A percentile compares a stretch with the other conserved stretches of the same genome.
Conservation (phyloP, 1,139 yeast genomes). For the Protomyces arabidopsidicola region DNA sequence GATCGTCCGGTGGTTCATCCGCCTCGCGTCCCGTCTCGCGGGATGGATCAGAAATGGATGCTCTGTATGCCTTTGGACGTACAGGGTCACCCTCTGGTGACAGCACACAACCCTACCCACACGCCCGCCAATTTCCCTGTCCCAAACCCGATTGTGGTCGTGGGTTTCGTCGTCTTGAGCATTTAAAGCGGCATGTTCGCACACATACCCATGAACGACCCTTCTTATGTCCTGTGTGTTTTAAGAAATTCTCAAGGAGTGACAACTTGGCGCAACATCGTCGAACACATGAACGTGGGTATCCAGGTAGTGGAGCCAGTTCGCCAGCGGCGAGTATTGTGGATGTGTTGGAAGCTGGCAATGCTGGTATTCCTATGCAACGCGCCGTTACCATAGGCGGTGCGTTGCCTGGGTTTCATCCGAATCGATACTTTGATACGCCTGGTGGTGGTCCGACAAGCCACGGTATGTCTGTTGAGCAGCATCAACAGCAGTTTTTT, state of each 20-base stretch:
- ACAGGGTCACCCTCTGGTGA: background rate
- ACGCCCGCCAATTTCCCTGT: constrained; percentile 1
- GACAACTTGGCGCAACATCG: constrained; percentile 21
- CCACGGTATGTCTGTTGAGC: background rate
- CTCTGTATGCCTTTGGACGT: background rate
- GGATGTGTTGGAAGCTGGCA: background rate
- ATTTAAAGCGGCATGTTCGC: constrained; percentile 19
- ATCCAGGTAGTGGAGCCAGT: background rate
- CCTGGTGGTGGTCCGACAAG: background rate
- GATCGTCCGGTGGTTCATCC: background rate
- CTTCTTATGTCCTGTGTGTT: constrained; percentile 11
- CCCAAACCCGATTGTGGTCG: constrained; percentile 17
- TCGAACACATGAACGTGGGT: constrained; percentile 6
- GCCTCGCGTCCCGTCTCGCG: background rate
- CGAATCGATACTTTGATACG: background rate
- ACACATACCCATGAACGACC: constrained; percentile 25
- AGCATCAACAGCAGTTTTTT: background rate
- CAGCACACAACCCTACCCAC: constrained; percentile 3
- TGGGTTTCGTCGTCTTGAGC: constrained; percentile 14
- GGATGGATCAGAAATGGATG: background rate
- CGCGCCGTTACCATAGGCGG: background rate
- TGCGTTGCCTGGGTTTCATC: background rate
- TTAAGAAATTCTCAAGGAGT: constrained; percentile 4
- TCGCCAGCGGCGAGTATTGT: background rate
- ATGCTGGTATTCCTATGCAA: background rate